These are phyloP conservation scores for Anisodus tanguticus DNA, from an alignment of 257 asterid genomes.

Conservation along the genomic window DNA sequence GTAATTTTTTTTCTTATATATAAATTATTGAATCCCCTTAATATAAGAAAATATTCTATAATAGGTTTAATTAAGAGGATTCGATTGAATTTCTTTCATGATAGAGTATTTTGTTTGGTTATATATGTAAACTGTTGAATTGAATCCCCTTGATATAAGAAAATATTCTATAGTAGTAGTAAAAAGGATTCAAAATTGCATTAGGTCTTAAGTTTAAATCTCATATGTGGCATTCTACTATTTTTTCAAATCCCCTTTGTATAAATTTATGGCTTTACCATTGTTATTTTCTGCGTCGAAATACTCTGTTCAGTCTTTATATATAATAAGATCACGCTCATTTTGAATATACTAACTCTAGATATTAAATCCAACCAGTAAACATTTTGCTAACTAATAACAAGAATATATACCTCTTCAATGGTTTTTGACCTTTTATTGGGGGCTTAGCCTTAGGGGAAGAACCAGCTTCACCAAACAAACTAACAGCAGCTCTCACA, in stretches of 20 bases:
- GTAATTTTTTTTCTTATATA: not conserved
- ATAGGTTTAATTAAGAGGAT: too few relatives aligned
- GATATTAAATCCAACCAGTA: not conserved
- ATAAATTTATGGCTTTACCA: not conserved
- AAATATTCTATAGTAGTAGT: not conserved
- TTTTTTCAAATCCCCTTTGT: not conserved
- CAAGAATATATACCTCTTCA: conserved; percentile 60
- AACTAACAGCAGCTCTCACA: conserved; percentile 78
- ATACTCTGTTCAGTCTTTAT: too few relatives aligned
- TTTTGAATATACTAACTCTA: not conserved
- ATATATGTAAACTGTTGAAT: not conserved
- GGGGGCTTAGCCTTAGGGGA: conserved; percentile 46
- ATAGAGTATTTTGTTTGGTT: too few relatives aligned
- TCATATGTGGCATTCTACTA: too few relatives aligned
- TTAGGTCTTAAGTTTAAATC: too few relatives aligned
- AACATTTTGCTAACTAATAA: too few relatives aligned
- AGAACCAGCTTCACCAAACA: conserved; percentile 59
- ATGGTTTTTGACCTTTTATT: conserved; percentile 50
- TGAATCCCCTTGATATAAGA: not conserved
- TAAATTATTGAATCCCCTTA: not conserved
- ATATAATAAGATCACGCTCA: not conserved
- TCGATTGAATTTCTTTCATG: too few relatives aligned
- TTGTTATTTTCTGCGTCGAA: not conserved
- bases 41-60: not conserved
- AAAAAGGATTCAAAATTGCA: not conserved